Base-by-base conservation (phyloP, 202 grass and related monocot genomes). In the Musa balbisiana region DNA sequence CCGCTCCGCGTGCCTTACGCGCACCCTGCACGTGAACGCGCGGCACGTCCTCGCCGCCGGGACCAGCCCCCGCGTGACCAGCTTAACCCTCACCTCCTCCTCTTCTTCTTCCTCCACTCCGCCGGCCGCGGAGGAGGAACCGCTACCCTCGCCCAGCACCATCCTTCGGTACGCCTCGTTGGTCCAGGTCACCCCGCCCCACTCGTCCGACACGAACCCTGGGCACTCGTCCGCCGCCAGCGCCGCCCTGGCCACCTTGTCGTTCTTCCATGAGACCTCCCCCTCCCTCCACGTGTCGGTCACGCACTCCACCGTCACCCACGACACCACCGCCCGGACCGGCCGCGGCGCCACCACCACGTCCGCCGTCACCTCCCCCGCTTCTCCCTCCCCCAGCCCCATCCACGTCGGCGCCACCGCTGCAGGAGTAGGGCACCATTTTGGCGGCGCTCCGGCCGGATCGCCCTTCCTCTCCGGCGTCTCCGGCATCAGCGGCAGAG, bases 1-100 rank as follows among this genome's bases (percentile, higher is more conserved):
- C 11, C 22, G 21, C 71, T 55, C 75, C 0, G 81, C 55, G 69
- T 81, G 79, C 5, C 51, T 64, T 55, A 96, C 83, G 16, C 85
- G 86, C 54, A 87, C 81, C 25, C 86, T 83, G 71, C 94, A 98
- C 4, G 88, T 89, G 81, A 93, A 98, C 1, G 88, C 94, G 3
- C 79, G 65, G 76, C 94, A 98, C 23, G 84, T 65, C 49, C 86
- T 78, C 86, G 88, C 90, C 77, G 80, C 83, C 56, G 90, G 90
- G 21, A 87, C 78, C 10, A 71, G 51, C 0, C 76, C 84, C 29
- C 63, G 80, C 2, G 89, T 79, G 55, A 78, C 78, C 25, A 97
- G 82, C 52, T 12, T 82, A 2, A 90, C 87, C n/a, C 29, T 55
- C 20, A 76, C 79, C 62, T 84, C 64, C 29, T 83, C 80, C 55